Base-by-base conservation (phyloP, 345 rosid genomes). In the Eucalyptus pauciflora region DNA sequence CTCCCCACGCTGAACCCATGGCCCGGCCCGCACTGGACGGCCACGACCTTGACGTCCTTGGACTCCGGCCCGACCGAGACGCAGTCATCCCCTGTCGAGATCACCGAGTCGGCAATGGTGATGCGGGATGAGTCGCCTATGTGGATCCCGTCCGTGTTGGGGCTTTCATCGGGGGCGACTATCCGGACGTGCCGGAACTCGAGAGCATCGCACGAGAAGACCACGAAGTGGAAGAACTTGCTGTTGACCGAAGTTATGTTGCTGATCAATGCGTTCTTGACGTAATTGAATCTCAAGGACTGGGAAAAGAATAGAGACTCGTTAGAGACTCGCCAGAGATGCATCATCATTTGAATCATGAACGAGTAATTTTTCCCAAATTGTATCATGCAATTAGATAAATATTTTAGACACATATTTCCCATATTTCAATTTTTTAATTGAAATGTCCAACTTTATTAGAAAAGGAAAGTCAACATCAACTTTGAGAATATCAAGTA, bases 131-230 rank as follows among this genome's bases (percentile, higher is more conserved):
- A 86, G 17, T 48, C 29, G 14, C 86, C 79, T 43, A 89, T 41
- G 88, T 86, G 90, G 88, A 89, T 86, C 41, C 88, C 88, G n/a
- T 89, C 90, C 5, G 88, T 89, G 86, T 89, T 89, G 69, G 90
- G 88, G 86, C 90, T 86, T 5, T 89, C 71, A 5, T 18, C 85
- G 7, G 88, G 90, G 67, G 90, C 90, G 15, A 18, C 25, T 20
- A 89, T 50, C 50, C 24, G 37, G 52, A 89, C 25, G n/a, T 13
- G 2, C 20, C 52, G 14, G n/a, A 89, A 83, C 50, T 41, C 43
- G 37, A 89, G 13, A n/a, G n/a, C 33, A 49, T 50, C 8, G 54
- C 69, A 14, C 17, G 17, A 16, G 51, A 50, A 89, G 25, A 89
- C 31, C 43, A 3, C 16, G 24, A 89, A 22, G 88, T 86, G 90